phyloP scores from a whole-genome alignment of 2,329 filamentous ascomycete species.

The Gliomastix tumulicola region DNA sequence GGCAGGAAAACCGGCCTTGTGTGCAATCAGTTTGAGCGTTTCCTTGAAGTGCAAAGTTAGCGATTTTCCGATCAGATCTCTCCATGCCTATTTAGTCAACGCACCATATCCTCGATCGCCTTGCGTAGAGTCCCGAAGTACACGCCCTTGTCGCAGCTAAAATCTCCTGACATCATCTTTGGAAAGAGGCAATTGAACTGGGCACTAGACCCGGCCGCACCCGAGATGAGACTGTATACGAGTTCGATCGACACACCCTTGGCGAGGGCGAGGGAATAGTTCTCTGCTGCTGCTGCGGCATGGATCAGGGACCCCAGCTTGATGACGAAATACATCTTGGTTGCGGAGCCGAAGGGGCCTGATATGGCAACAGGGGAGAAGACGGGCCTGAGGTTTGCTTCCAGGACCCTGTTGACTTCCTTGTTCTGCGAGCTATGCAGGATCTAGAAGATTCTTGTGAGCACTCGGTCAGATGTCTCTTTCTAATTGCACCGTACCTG shows the following conservation, averaged over 20 bases:
- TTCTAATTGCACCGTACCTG: not conserved
- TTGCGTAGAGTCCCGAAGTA: too few relatives aligned
- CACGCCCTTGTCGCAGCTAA: too few relatives aligned
- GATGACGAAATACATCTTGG: not conserved
- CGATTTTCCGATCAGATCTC: too few relatives aligned
- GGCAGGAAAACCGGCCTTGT: too few relatives aligned
- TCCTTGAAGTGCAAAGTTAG: too few relatives aligned
- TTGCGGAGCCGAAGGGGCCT: not conserved
- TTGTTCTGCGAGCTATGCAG: not conserved
- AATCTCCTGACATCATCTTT: not conserved
- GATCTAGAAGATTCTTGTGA: not conserved
- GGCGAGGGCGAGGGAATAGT: slow-evolving; percentile 11
- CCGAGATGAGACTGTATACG: not conserved
- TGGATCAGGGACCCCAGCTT: not conserved
- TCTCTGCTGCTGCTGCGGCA: not conserved
- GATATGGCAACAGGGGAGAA: not conserved
- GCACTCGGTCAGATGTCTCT: not conserved
- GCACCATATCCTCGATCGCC: too few relatives aligned
- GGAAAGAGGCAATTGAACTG: not conserved
- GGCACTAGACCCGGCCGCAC: not conserved
- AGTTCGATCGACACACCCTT: slow-evolving; percentile 1
- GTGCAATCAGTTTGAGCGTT: too few relatives aligned
- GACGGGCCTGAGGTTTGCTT: not conserved
- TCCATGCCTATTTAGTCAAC: too few relatives aligned
- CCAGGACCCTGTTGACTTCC: not conserved